These are phyloP conservation scores for Rhododendron henanense DNA, from an alignment of 148 eudicot species.

Conservation along the genomic window DNA sequence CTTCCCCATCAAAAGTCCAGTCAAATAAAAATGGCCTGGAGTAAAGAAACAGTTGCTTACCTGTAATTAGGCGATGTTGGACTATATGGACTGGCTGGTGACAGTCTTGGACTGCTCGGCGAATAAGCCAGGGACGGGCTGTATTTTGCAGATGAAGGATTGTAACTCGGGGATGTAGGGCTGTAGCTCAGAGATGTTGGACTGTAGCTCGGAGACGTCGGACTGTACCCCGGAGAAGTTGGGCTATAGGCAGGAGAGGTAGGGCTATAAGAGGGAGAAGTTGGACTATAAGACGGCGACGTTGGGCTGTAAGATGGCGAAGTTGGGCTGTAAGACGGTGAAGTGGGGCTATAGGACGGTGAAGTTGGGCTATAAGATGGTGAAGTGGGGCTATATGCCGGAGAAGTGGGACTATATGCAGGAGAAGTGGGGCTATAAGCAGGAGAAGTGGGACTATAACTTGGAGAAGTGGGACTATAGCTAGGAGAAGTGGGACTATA, in stretches of 20 bases:
- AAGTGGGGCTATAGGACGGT: constrained; percentile 56
- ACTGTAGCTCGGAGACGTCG: constrained; percentile 55
- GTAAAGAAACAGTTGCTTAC: constrained; percentile 18
- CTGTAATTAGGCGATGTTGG: constrained; percentile 61
- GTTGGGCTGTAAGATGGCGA: constrained; percentile 61
- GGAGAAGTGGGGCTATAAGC: constrained; percentile 58
- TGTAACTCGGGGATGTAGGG: constrained; percentile 41
- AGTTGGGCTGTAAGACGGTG: constrained; percentile 57
- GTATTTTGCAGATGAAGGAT: constrained; percentile 48
- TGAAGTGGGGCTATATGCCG: constrained; percentile 52
- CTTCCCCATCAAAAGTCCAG: background rate
- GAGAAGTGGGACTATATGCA: constrained; percentile 55
- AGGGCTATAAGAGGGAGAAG: constrained; percentile 50
- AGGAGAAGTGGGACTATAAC: constrained; percentile 51
- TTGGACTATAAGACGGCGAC: constrained; percentile 53
- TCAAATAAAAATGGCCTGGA: background rate
- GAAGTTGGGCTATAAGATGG: constrained; percentile 58
- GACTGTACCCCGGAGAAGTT: constrained; percentile 54
- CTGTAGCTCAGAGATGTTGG: constrained; percentile 48
- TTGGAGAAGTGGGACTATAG: constrained; percentile 54
- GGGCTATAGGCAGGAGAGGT: constrained; percentile 60
- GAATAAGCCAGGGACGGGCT: constrained; percentile 63
- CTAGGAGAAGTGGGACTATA: constrained; percentile 51
- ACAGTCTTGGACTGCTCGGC: constrained; percentile 54
- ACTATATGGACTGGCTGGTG: constrained; percentile 63